phyloP scores from a whole-genome alignment of 1,284 basidiomycete genomes.

The Trichosporon sp. region DNA sequence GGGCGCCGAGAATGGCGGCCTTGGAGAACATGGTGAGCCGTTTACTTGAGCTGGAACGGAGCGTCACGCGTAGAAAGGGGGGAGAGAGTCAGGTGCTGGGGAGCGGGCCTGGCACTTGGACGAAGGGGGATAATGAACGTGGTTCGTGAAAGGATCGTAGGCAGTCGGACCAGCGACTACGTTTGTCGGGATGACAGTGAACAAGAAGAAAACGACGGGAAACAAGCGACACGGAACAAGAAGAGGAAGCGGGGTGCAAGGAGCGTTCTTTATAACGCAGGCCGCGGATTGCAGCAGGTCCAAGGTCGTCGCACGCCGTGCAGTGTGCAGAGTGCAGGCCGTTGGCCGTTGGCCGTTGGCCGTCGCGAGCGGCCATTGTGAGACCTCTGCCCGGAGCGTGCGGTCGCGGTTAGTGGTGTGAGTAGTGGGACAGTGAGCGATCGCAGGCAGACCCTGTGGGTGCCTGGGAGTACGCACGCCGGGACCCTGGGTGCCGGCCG shows the following conservation, averaged over 20 bases:
- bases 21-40: background rate
- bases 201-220: background rate
- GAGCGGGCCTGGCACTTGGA: background rate
- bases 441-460: background rate
- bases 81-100: background rate
- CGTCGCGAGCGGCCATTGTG: background rate
- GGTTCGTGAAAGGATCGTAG: conserved; percentile 4
- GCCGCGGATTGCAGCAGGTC: background rate
- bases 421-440: background rate
- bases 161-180: background rate
- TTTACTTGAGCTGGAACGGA: background rate
- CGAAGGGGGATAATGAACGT: background rate
- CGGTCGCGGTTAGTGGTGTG: background rate
- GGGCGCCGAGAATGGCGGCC: background rate
- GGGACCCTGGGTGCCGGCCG: background rate
- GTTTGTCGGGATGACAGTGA: background rate
- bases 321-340: too few relatives aligned
- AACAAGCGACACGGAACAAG: background rate
- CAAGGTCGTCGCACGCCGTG: too few relatives aligned
- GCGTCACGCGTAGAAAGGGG: background rate
- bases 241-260: background rate
- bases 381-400: background rate
- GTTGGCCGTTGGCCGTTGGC: too few relatives aligned
- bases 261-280: background rate
- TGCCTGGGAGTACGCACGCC: background rate